Percentiles rank a stretch among this genome's conserved stretches.
phyloP scores from a whole-genome alignment of 164 flowering plant species.

The Cinnamomum chago region DNA sequence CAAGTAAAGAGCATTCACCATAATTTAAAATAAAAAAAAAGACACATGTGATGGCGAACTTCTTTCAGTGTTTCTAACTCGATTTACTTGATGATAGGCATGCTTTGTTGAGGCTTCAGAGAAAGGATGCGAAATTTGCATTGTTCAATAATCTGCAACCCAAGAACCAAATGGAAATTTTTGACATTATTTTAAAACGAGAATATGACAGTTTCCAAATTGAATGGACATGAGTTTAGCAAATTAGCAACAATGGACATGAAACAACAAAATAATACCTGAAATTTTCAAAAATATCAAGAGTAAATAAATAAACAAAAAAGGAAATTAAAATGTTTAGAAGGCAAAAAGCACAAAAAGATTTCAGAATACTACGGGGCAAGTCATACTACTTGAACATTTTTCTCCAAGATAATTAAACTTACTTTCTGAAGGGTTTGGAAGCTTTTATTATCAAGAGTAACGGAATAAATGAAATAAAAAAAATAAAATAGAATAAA shows the following conservation, averaged over 20 bases:
- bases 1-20: conserved; percentile 1
- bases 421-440: too few species aligned
- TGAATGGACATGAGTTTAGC: neutral
- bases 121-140: conserved; percentile 79
- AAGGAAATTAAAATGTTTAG: neutral
- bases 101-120: conserved; percentile 61
- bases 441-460: neutral
- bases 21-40: too few species aligned
- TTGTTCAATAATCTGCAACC: conserved; percentile 72
- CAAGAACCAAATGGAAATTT: neutral
- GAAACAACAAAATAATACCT: too few species aligned
- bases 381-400: too few species aligned
- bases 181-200: neutral
- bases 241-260: neutral
- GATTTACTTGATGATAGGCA: conserved; percentile 53
- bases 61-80: neutral
- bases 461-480: neutral
- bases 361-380: neutral
- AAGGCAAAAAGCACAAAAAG: neutral
- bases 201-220: neutral
- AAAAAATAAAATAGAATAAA: neutral
- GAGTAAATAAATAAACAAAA: too few species aligned
- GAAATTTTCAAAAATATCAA: neutral
- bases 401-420: too few species aligned
- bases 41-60: neutral